These are phyloP conservation scores for Amoeboaphelidium occidentale DNA, from an alignment of 371 early-diverging fungal species.

Conservation along the genomic window DNA sequence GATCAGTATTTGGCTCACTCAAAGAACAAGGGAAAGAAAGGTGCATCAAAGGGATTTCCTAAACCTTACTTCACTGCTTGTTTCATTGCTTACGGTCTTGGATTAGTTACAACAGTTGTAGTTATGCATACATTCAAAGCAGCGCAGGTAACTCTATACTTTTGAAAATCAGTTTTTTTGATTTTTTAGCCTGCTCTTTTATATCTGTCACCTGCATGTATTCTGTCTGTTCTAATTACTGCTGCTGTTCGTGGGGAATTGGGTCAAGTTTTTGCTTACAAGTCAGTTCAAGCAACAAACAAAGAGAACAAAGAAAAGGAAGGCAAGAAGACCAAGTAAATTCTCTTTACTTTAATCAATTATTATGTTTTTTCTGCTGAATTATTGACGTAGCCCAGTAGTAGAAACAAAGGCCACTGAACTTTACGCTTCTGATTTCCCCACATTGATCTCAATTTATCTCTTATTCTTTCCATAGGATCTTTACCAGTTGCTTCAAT, in stretches of 20 bases:
- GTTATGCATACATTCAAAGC: conserved; percentile 92
- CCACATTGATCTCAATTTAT: no score
- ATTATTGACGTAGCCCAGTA: no score
- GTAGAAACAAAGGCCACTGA: no score
- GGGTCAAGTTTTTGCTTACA: conserved; percentile 45
- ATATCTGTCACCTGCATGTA: conserved; percentile 88
- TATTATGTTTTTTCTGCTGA: no score
- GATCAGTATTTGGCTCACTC: conserved; percentile 34
- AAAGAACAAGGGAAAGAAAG: conserved; percentile 18
- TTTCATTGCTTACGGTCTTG: conserved; percentile 51
- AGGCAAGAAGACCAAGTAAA: not conserved
- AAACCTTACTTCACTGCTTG: conserved; percentile 69
- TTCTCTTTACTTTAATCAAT: no score
- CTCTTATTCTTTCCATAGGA: no score
- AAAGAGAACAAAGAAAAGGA: not conserved
- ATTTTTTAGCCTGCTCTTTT: conserved; percentile 62
- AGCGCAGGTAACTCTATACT: conserved; percentile 30
- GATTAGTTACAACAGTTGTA: conserved; percentile 60
- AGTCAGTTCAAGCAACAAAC: no score
- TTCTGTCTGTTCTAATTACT: conserved; percentile 49
- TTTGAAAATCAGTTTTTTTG: not conserved
- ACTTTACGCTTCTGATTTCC: no score
- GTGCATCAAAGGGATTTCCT: conserved; percentile 18
- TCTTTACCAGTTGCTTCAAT: no score
- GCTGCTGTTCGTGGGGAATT: conserved; percentile 62